Evolutionary conservation across 495 filamentous ascomycete species (phyloP), one percentile per base, ranked within the genome.

Genomic region (Extremus antarcticus): DNA sequence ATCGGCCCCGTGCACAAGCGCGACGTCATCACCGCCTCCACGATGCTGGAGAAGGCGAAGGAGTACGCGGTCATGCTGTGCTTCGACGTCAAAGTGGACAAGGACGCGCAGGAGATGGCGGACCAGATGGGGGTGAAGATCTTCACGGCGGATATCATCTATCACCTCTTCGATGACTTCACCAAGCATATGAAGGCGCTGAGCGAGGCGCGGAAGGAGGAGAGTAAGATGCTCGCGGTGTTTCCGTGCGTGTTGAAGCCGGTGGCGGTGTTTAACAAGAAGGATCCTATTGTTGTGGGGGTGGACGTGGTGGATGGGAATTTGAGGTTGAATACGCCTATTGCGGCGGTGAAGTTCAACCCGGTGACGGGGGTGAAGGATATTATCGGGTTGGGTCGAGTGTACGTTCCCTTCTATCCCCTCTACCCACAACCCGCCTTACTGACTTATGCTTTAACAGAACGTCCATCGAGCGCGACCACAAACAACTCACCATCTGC

Each of bases 21-120:
- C 61, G 94, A 99, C 71, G 88, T 99, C 50, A 92, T 97, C 81
- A 90, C 91, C 70, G 88, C 86, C 40, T 91, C 88, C 61, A 86
- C 84, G 51, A 99, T 99, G 94, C 74, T 97, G 56, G 94, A 99
- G 74, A 96, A 96, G 71, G 80, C 83, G 43, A 89, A 88, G 63
- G 92, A 99, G 68, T 94, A 83, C 57, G 94, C 94, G 22, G 89
- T 97, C 68, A 99, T 99, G 94, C 84, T 99, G 19, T 97, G 94
- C 68, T 99, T 99, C 76, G 94, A 99, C 66, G 94, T 99, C 69
- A 95, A 95, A 74, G 86, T 99, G 21, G 94, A 99, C 71, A 96
- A 95, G 70, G 94, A 99, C 64, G 94, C 94, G 0, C 78, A 84
- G 62, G 77, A 77, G 15, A 95, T 97, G 62, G 94, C 94, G 40